These are phyloP conservation scores for Moricandia moricandioides DNA, from an alignment of 345 rosid species.

Conservation along the genomic window DNA sequence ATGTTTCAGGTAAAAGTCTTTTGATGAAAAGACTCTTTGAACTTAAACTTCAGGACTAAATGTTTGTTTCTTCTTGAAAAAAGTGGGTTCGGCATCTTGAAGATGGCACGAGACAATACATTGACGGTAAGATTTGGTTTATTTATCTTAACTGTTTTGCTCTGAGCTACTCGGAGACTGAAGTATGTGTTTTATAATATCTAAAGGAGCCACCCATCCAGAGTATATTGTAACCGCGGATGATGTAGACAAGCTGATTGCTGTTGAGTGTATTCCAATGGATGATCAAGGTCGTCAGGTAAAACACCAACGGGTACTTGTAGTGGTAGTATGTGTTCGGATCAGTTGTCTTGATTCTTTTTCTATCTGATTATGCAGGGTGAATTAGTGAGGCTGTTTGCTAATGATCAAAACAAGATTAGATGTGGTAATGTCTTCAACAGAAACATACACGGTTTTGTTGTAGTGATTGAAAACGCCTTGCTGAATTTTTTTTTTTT, in stretches of 20 bases:
- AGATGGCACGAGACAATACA: conserved; percentile 90
- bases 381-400: conserved; percentile 81
- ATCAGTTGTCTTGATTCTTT: too few species aligned
- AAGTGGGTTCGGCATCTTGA: conserved; percentile 97
- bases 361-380: too few species aligned
- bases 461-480: not conserved
- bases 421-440: conserved; percentile 72
- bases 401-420: conserved; percentile 88
- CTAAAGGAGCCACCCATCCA: conserved; percentile 98
- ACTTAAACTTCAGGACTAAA: not conserved
- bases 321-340: not conserved
- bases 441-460: not conserved
- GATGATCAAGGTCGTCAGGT: conserved; percentile 97
- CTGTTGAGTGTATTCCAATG: conserved; percentile 99
- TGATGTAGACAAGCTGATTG: conserved; percentile 92
- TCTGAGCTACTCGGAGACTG: not conserved
- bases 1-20: conserved; percentile 74
- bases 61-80: conserved; percentile 25
- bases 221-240: conserved; percentile 96
- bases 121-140: conserved; percentile 63
- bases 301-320: not conserved
- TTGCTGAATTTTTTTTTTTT: conserved; percentile 5
- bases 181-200: not conserved
- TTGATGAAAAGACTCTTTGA: not conserved
- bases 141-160: not conserved